phyloP scores from a whole-genome alignment of 495 filamentous ascomycete species.

The Aspergillus mulundensis region DNA sequence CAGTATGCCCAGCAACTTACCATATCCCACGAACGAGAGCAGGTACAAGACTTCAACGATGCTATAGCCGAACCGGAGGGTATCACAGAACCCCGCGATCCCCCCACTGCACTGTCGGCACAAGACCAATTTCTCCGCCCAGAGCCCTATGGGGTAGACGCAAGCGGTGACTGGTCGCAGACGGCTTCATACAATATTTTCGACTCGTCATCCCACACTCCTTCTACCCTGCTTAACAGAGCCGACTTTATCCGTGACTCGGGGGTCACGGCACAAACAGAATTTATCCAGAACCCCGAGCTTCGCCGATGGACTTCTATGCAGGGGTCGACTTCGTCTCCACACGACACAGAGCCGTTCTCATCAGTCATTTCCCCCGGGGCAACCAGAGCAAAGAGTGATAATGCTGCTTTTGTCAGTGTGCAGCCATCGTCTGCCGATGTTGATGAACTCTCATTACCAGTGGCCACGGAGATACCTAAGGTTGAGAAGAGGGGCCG shows the following conservation, averaged over 20 bases:
- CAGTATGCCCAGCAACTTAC: conserved; percentile 14
- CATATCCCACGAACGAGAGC: neutral
- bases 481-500: conserved; percentile 30
- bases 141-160: neutral
- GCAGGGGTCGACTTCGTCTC: conserved; percentile 26
- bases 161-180: conserved; percentile 11
- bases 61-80: neutral
- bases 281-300: conserved; percentile 13
- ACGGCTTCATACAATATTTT: conserved; percentile 26
- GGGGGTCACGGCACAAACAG: conserved; percentile 5
- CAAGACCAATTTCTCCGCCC: neutral
- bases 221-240: conserved; percentile 5
- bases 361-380: conserved; percentile 31
- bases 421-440: conserved; percentile 20
- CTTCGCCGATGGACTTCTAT: conserved; percentile 25
- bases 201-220: conserved; percentile 14
- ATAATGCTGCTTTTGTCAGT: conserved; percentile 14
- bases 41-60: neutral
- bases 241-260: conserved; percentile 6
- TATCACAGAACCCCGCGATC: neutral
- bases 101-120: neutral
- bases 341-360: conserved; percentile 42
- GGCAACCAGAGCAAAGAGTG: conserved; percentile 24
- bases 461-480: conserved; percentile 21
- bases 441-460: conserved; percentile 31